Percentiles rank a stretch among this genome's conserved stretches.
Conservation (phyloP, 305 asterid species). For the Fraxinus dipetala region DNA sequence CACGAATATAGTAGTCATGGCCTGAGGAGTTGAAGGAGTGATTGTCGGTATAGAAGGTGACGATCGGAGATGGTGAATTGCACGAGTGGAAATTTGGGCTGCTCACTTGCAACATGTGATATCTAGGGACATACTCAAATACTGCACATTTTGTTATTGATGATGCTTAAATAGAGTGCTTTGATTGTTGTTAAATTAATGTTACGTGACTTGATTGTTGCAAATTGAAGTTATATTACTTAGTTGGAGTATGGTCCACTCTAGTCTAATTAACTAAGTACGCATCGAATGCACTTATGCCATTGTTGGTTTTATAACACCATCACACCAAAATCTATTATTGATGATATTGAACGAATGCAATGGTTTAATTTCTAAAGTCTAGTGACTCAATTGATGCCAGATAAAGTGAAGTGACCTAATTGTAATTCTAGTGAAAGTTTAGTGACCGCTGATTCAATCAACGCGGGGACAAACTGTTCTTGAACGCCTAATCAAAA, state of each 20-base stretch:
- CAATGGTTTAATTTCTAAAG: not conserved
- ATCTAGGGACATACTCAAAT: constrained; percentile 32
- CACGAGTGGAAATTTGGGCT: constrained; percentile 42
- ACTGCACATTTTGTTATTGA: constrained; percentile 22
- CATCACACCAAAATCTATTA: not conserved
- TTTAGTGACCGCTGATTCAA: not conserved
- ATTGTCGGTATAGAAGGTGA: constrained; percentile 43
- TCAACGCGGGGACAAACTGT: not conserved
- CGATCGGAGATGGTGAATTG: constrained; percentile 32
- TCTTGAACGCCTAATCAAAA: not conserved
- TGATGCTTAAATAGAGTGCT: not conserved
- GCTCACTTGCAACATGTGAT: constrained; percentile 46
- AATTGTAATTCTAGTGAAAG: not conserved
- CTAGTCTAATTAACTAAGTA: not conserved
- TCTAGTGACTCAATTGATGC: not conserved
- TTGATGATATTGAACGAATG: not conserved
- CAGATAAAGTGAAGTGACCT: not conserved
- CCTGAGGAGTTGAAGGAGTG: constrained; percentile 43
- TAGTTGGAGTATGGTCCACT: not conserved
- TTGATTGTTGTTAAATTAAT: not conserved
- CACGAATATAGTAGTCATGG: constrained; percentile 55
- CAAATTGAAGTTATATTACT: not conserved
- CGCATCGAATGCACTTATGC: not conserved
- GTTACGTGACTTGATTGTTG: not conserved
- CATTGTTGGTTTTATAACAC: not conserved